Base-by-base conservation (phyloP, 257 asterid species). In the Ajuga chamaepitys region DNA sequence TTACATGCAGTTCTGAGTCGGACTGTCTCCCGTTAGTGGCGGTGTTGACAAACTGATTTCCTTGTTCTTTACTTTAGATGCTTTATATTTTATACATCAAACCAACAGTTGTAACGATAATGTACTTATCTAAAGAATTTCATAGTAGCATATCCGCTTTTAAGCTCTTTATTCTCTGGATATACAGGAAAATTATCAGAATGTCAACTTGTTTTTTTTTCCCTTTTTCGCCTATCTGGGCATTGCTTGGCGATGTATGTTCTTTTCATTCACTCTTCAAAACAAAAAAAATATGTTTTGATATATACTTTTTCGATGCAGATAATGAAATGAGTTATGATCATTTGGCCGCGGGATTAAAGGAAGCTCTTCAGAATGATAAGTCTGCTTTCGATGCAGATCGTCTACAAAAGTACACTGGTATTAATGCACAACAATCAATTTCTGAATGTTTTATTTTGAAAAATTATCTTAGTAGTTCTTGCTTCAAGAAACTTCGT, bases 361-460 rank as follows among this genome's bases (percentile, higher is more conserved):
- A 86, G 82, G 92, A 63, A 74, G 85, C 95, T 72, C 95, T 90
- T 70, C 81, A 78, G 74, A 82, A 75, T 53, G 97, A 94, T 75
- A 83, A 80, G 70, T 81, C 93, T 58, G 96, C 95, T 52, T 88
- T 90, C 51, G 95, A 90, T 83, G 99, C 96, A 2, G 95, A 82
- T 70, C 89, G 95, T 30, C 78, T 94, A 47, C 97, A 86, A 77
- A 90, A 85, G 71, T 88, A 82, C 79, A 88, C 91, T n/a, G 99
- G 99, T 88, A 85, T 18, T 1, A 65, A 7, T 47, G 37, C 38
- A 13, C 2, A 9, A 13, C 17, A 21, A 24, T 8, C 42, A 18
- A 30, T 55, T 5, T 26, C 8, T 58, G 34, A 10, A 22, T 70
- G 4, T 54, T 10, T 16, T 7, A 12, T 22, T 37, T 48, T 28